Conservation (phyloP, 1,139 yeast genomes). For the Spathaspora jeffriesii region DNA sequence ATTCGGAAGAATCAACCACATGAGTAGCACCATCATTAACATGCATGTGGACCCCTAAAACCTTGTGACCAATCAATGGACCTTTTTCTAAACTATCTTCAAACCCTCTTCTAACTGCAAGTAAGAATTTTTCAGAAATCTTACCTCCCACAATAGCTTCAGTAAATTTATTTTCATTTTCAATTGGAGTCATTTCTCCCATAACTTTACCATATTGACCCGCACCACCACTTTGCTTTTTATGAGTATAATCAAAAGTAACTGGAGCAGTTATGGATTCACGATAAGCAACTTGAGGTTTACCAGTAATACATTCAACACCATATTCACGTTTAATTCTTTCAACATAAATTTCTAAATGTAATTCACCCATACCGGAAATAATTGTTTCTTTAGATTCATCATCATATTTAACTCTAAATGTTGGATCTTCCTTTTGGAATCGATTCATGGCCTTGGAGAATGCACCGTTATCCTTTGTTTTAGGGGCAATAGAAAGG, state of each 20-base stretch:
- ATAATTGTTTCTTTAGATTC: conserved; percentile 96
- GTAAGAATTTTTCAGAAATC: conserved; percentile 91
- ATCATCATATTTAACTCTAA: conserved; percentile 85
- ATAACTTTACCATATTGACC: conserved; percentile 99
- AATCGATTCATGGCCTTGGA: conserved; percentile 96
- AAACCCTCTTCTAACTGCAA: conserved; percentile 96
- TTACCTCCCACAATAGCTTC: conserved; percentile 96
- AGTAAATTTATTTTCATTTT: conserved; percentile 71
- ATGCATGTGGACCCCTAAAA: conserved; percentile 90
- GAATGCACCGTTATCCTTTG: conserved; percentile 82
- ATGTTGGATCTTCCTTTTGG: conserved; percentile 99
- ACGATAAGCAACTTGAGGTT: conserved; percentile 98
- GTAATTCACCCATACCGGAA: conserved; percentile 99
- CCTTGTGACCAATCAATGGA: conserved; percentile 93
- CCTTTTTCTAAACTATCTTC: conserved; percentile 96
- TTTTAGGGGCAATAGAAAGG: conserved; percentile 82
- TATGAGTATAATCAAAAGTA: conserved; percentile 92
- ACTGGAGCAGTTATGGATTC: conserved; percentile 81
- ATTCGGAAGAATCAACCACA: conserved; percentile 95
- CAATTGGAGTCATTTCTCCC: conserved; percentile 74
- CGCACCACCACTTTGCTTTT: conserved; percentile 99
- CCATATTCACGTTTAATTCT: conserved; percentile 98
- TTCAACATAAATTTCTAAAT: conserved; percentile 95
- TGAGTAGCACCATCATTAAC: conserved; percentile 98
- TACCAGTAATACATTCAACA: conserved; percentile 93